A percentile compares a stretch with the other conserved stretches of the same genome.
Conservation (phyloP, 768 basidiomycete genomes). For the Trametes cingulata region DNA sequence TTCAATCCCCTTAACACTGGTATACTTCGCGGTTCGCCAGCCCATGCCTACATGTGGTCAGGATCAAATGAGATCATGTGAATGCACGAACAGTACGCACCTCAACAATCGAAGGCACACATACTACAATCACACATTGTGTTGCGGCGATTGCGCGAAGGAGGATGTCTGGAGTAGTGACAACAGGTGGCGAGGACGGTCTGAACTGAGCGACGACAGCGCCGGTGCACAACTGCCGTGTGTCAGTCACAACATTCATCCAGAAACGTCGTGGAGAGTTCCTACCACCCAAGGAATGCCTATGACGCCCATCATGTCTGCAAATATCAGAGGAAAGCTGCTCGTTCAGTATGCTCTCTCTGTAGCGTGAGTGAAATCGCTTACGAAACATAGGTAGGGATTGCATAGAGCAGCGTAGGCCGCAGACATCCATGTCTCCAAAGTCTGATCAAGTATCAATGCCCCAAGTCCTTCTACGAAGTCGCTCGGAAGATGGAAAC, state of each 20-base stretch:
- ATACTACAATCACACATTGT: slow-evolving; percentile 7
- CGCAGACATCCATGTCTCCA: slow-evolving; percentile 22
- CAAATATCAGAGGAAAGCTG: background rate
- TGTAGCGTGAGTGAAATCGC: background rate
- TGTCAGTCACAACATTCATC: background rate
- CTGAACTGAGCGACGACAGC: slow-evolving; percentile 22
- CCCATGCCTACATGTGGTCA: slow-evolving; percentile 28
- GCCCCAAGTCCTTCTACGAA: no score
- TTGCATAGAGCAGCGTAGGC: slow-evolving; percentile 20
- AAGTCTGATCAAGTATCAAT: background rate
- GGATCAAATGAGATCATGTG: no score
- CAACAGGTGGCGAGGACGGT: slow-evolving; percentile 25
- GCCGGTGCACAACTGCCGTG: slow-evolving; percentile 14
- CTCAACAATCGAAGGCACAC: slow-evolving; percentile 33
- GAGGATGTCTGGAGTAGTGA: slow-evolving; percentile 27
- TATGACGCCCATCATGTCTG: slow-evolving; percentile 13
- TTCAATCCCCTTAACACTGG: slow-evolving; percentile 9
- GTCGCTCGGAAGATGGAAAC: no score
- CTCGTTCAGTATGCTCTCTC: no score
- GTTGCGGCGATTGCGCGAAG: slow-evolving; percentile 16
- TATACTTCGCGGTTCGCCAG: slow-evolving; percentile 13
- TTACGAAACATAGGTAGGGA: slow-evolving; percentile 30
- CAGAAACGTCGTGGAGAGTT: background rate
- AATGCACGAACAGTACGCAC: slow-evolving; percentile 7
- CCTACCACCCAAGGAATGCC: slow-evolving; percentile 6